Evolutionary conservation across 106 monocot species (phyloP), one percentile per base, ranked within the genome.

Genomic region (Triglochin maritima): DNA sequence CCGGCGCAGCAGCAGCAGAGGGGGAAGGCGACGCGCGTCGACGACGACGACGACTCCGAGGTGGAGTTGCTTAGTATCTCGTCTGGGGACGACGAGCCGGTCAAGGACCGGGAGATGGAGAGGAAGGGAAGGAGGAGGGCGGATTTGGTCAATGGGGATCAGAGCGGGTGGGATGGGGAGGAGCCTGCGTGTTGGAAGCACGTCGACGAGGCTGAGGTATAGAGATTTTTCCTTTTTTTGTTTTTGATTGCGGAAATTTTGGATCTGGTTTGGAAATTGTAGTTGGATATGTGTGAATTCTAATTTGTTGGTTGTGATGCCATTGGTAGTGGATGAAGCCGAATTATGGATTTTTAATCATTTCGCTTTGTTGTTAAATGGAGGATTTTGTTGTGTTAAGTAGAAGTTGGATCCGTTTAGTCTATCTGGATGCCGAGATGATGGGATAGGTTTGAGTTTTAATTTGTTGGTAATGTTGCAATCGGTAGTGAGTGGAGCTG

Each of bases 21-120:
- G 71, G 54, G 65, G 45, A 57, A 60, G 59, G 56, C 74, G 65
- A 73, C 65, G 9, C 78, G 79, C 2, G 82, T 62, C 7, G 87
- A 88, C 9, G 87, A 88, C 9, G 96, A 98, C 11, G 96, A 98
- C 11, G 96, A 98, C 59, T 98, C 96, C 42, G 91, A 96, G 71
- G 96, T 96, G 42, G 96, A 96, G 79, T 64, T 96, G 68, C 74
- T 96, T 67, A 91, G 91, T 61, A 96, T 96, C 50, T 96, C 96
- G 2, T 96, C 96, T 2, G 96, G 96, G 11, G 96, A 96, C 45
- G 96, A 96, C 78, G 96, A 91, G 13, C 62, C 78, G 45, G 67
- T 84, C 4, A 82, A 69, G 66, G 82, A 81, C 45, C 69, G 77
- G 15, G 69, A 43, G 13, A 60, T 47, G 3, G 56, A 72, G 53